Base-by-base conservation (phyloP, 23 red algal species). In the Cyanidium caldarium region DNA sequence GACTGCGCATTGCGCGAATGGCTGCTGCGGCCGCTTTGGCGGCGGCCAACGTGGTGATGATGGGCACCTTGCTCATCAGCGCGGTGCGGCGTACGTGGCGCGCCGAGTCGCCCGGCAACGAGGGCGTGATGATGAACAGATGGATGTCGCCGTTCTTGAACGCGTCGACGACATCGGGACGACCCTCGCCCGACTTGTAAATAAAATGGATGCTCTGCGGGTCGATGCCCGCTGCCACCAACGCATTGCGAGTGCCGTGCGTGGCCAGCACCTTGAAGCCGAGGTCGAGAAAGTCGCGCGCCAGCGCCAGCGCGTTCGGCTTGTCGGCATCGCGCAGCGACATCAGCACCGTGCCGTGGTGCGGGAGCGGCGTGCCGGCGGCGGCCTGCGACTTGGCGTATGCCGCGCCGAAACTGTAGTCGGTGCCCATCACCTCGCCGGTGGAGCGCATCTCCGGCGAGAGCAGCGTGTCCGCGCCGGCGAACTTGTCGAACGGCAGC, bases 381-480 rank as follows among this genome's bases (percentile, higher is more conserved):
- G 92, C 92, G 33, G 87, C 33, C 68, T 98, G 84, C 0, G 92
- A 84, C 69, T 98, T 98, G 12, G 82, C 76, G 74, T 80, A 98
- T 0, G 92, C 92, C 44, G 82, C 86, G 13, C 77, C 77, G 65
- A 89, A 98, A 0, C 84, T 82, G 35, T 77, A 81, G 78, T 88
- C 92, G 67, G 87, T 86, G 14, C 92, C 92, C 92, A 98, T 98
- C 15, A 98, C 92, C 80, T 98, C 92, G 35, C 92, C 92, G n/a
- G 92, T 98, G 16, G 84, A 88, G 38, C 92, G 66, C 92, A 98
- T 98, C 46, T 98, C 92, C 38, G 92, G 92, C 35, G 79, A 85
- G 29, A 98, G 75, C n/a, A 98, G 75, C 56, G 87, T 82, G 57
- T 98, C 92, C 31, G 84, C 86, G n/a, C 80, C 81, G 37, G 84